Percentiles rank a stretch among this genome's conserved stretches.
Evolutionary conservation across 2,329 filamentous ascomycete genomes (phyloP).

Genomic region (Thielaviopsis musarum): DNA sequence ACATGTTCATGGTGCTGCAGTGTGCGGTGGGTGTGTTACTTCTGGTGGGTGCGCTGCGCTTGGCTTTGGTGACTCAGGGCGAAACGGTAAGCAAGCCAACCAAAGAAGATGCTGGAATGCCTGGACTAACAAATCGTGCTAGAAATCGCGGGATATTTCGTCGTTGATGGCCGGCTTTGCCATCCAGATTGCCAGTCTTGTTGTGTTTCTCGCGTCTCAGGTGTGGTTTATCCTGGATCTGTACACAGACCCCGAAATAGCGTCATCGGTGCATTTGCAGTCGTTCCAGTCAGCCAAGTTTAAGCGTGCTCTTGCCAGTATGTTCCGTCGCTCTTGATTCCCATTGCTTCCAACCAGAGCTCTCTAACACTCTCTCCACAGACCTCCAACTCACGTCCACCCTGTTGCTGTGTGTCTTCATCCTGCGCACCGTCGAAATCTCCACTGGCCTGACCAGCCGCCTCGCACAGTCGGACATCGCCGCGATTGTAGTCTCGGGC

Average conservation of each 20-base stretch:
- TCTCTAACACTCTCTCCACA: conserved; percentile 12
- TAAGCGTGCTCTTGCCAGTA: conserved; percentile 29
- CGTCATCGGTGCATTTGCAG: conserved; percentile 21
- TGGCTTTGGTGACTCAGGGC: conserved; percentile 20
- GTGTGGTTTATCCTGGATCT: conserved; percentile 26
- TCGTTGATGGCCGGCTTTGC: conserved; percentile 29
- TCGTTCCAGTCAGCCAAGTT: conserved; percentile 28
- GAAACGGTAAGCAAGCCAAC: conserved; percentile 19
- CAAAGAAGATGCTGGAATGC: conserved; percentile 2
- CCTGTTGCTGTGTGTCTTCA: conserved; percentile 25
- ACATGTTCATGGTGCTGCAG: conserved; percentile 21
- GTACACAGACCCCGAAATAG: conserved; percentile 20
- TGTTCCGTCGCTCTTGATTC: conserved; percentile 12
- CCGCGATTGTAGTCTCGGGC: conserved; percentile 25
- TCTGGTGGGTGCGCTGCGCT: conserved; percentile 25
- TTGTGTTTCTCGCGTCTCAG: conserved; percentile 23
- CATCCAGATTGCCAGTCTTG: conserved; percentile 26
- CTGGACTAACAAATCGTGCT: neutral
- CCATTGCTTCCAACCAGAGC: too few species aligned
- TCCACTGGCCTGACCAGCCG: conserved; percentile 20
- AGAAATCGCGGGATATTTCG: conserved; percentile 21
- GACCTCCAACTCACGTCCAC: conserved; percentile 22
- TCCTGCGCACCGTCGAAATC: conserved; percentile 26
- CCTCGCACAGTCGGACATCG: conserved; percentile 23
- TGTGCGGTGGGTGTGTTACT: conserved; percentile 22